phyloP scores from a whole-genome alignment of 2,329 filamentous ascomycete genomes.

The Stemphylium beticola region DNA sequence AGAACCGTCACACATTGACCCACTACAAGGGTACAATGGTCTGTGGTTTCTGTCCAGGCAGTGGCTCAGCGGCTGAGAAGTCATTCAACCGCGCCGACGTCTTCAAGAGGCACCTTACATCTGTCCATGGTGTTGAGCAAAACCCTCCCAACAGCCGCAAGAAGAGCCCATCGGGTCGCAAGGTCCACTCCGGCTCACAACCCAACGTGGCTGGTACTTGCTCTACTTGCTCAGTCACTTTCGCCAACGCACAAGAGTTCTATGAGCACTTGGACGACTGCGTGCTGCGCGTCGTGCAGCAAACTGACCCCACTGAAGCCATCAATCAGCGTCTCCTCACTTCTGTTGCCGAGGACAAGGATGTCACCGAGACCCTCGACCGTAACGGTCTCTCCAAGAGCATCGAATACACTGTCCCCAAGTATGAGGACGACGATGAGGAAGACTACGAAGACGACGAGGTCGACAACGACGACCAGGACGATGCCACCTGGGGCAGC shows the following conservation, averaged over 20 bases:
- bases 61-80: conserved; percentile 88
- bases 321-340: conserved; percentile 52
- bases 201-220: conserved; percentile 76
- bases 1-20: conserved; percentile 90
- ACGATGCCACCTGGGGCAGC: conserved; percentile 62
- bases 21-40: conserved; percentile 99
- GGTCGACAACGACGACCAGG: conserved; percentile 58
- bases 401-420: conserved; percentile 53
- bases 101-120: conserved; percentile 91
- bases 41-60: conserved; percentile 90
- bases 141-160: conserved; percentile 90
- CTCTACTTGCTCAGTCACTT: conserved; percentile 86
- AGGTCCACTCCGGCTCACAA: conserved; percentile 72
- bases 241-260: conserved; percentile 89
- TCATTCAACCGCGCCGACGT: conserved; percentile 95
- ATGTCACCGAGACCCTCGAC: conserved; percentile 49
- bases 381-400: conserved; percentile 50
- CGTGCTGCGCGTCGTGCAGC: conserved; percentile 65
- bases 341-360: conserved; percentile 49
- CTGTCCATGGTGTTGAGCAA: conserved; percentile 91
- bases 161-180: conserved; percentile 66
- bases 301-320: conserved; percentile 51
- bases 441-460: conserved; percentile 58
- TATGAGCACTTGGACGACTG: conserved; percentile 90
- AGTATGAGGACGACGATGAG: conserved; percentile 60